Conservation (phyloP, 2,329 filamentous ascomycete species). For the Zymoseptoria tritici region DNA sequence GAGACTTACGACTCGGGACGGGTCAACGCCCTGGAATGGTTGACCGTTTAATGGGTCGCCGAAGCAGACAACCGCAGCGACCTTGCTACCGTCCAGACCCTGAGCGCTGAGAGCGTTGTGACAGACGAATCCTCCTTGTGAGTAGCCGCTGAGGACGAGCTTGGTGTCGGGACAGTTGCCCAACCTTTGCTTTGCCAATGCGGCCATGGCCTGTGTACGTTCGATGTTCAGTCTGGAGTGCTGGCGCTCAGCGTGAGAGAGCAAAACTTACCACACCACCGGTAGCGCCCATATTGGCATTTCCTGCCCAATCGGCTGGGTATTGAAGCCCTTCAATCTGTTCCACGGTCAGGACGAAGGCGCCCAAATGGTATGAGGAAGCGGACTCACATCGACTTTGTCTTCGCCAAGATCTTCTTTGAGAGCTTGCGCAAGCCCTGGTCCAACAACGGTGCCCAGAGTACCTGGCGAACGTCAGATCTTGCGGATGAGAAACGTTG, state of each 20-base stretch:
- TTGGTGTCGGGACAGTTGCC: constrained; percentile 17
- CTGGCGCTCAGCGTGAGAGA: not conserved
- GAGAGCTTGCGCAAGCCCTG: constrained; percentile 16
- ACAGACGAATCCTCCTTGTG: constrained; percentile 15
- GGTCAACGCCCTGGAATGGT: constrained; percentile 18
- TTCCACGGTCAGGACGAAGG: not conserved
- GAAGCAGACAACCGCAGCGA: constrained; percentile 24
- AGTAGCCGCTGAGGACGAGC: constrained; percentile 16
- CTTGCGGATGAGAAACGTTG: not conserved
- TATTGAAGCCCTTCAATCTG: constrained; percentile 23
- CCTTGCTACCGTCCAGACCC: constrained; percentile 16
- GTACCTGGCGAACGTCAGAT: not conserved
- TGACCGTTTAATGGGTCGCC: constrained; percentile 24
- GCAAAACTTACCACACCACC: constrained; percentile 12
- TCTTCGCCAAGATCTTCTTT: constrained; percentile 12
- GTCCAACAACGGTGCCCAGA: constrained; percentile 7
- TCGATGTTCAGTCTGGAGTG: not conserved
- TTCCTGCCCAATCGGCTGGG: constrained; percentile 18
- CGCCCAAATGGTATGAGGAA: not conserved
- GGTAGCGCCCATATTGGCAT: constrained; percentile 17
- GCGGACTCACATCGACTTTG: constrained; percentile 11
- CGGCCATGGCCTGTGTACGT: constrained; percentile 7
- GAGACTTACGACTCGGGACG: constrained; percentile 10
- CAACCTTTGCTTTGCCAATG: constrained; percentile 7
- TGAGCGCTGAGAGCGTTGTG: constrained; percentile 14